Base-by-base conservation (phyloP, 2,329 filamentous ascomycete genomes). In the Cytospora chrysosperma region DNA sequence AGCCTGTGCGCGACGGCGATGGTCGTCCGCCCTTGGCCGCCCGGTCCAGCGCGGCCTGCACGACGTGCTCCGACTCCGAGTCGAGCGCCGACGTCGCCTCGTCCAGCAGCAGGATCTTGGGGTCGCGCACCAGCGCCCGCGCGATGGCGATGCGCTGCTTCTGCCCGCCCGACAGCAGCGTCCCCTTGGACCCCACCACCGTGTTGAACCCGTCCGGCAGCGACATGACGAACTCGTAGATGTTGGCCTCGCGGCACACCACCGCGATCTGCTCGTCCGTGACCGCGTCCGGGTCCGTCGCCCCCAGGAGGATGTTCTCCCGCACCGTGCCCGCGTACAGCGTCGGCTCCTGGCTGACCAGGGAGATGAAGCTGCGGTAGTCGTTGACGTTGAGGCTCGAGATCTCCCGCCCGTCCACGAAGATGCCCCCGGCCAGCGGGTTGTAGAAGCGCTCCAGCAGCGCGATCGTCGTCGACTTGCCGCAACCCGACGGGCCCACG, bases 131-230 rank as follows among this genome's bases (percentile, higher is more conserved):
- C 15, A 98, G 81, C 0, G 94, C 95, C 6, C 94, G 88, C 4
- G 95, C 94, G 73, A 98, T 97, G 56, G 93, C 94, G 40, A 98
- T 88, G 65, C 95, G 90, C 76, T 98, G 94, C 74, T 97, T 97
- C 76, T 98, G 95, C 0, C 94, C 95, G 61, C 95, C 94, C 2
- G 89, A 93, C 19, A 97, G 79, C 73, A 97, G 85, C 19, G 87
- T 84, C 52, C 94, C 95, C 78, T 97, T 96, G 74, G 85, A 91
- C 30, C 95, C 94, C 32, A 96, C 93, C 2, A 93, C 73, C 0
- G 93, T 97, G 71, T 88, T 85, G 78, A 97, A 93, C 19, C 92
- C 93, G 2, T 96, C 92, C 1, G 91, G 92, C 21, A 96, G 80
- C 5, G 90, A 94, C 69, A 91, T 81, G 77, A 97, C 93, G 73